Evolutionary conservation across 192 early-diverging fungal genomes (phyloP), one percentile per base, ranked within the genome.

Genomic region (Coemansia sp.): DNA sequence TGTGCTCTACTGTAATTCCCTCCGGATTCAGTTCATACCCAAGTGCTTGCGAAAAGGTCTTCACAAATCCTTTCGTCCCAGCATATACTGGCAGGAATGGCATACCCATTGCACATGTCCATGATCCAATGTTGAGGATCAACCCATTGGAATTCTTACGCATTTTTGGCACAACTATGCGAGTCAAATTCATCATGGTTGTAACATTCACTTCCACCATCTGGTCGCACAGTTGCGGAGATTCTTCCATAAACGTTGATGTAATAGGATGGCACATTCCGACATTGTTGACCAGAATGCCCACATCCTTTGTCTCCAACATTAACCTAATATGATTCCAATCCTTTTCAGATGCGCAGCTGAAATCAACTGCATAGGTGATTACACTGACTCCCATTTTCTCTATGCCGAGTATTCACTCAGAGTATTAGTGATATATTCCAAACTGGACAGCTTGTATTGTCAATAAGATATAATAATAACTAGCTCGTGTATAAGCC

Each of bases 121-220:
- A 93, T 13, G 94, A 96, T 8, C 97, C 95, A 55, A 95, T 80
- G 72, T 99, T 99, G 64, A 99, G 84, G 50, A 99, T 91, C 61
- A 94, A 84, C 16, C 96, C 95, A 51, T 83, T 84, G 63, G 90
- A 86, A 5, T 85, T 84, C 46, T 72, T 16, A 62, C 88, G 71
- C 94, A 97, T 95, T 57, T 90, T 83, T 4, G 95, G 94, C 38
- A 93, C 83, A 32, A 94, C 83, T 54, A 91, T 80, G 53, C 89
- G 88, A 16, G 91, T 96, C 72, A 94, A 84, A 56, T 85, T 88
- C 85, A 98, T 86, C 68, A 90, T 86, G 32, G 90, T 89, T 32
- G 86, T 82, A 62, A 95, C 86, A 79, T 98, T 96, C 20, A 96
- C 89, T 49, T 90, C 78, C 13, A 96, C 86, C 81, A 98, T 98